A percentile compares a stretch with the other conserved stretches of the same genome.
Evolutionary conservation across 805 yeast genomes (phyloP).

Genomic region (Hyphopichia homilentoma): DNA sequence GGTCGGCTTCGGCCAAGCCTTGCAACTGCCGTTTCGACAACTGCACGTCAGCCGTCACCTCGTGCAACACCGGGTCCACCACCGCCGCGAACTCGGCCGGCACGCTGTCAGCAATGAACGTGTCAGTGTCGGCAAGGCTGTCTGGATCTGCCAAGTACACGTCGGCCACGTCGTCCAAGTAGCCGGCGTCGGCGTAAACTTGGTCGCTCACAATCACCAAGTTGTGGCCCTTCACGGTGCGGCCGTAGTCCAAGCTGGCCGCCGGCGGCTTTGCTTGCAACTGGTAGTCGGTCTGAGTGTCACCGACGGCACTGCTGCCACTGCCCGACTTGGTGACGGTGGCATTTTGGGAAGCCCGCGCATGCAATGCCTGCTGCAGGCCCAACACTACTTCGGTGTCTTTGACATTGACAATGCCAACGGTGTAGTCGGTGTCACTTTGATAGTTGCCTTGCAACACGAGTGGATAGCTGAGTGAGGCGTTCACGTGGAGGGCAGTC

Average conservation of each 20-base stretch:
- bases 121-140: neutral
- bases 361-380: slow-evolving; percentile 11
- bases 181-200: neutral
- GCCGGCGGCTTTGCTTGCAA: slow-evolving; percentile 17
- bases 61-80: slow-evolving; percentile 1
- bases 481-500: too few relatives aligned
- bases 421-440: slow-evolving; percentile 17
- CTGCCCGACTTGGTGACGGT: slow-evolving; percentile 20
- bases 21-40: too few relatives aligned
- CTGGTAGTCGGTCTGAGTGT: slow-evolving; percentile 27
- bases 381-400: slow-evolving; percentile 10
- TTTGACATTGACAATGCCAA: slow-evolving; percentile 16
- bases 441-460: too few relatives aligned
- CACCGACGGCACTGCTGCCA: slow-evolving; percentile 26
- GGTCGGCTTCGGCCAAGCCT: too few relatives aligned
- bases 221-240: slow-evolving; percentile 27
- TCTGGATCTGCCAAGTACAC: neutral
- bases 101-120: neutral
- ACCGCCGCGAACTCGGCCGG: neutral
- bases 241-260: slow-evolving; percentile 14
- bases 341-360: slow-evolving; percentile 24
- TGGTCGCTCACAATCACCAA: slow-evolving; percentile 21
- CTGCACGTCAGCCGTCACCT: too few relatives aligned
- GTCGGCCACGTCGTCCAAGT: neutral
- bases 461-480: too few relatives aligned